These are phyloP conservation scores for Funneliformis geosporum DNA, from an alignment of 192 early-diverging fungal genomes.

Conservation along the genomic window DNA sequence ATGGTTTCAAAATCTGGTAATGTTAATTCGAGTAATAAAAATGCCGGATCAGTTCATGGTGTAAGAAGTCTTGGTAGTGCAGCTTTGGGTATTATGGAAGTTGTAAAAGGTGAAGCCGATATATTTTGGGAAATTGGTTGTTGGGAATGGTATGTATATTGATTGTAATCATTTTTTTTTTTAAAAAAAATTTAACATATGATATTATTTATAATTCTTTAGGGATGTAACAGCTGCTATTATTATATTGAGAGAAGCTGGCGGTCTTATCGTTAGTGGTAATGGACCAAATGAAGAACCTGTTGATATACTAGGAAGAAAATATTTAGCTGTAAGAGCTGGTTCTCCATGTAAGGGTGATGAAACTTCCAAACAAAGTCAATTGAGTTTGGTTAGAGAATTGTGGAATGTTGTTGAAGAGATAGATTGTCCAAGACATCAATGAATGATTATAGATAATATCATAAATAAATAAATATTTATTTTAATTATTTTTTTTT, in stretches of 20 bases:
- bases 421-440: constrained; percentile 49
- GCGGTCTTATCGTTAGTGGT: constrained; percentile 74
- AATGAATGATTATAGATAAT: no score
- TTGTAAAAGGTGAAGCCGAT: constrained; percentile 83
- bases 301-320: constrained; percentile 52
- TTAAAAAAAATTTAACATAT: not conserved
- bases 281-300: constrained; percentile 38
- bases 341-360: constrained; percentile 34
- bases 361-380: constrained; percentile 45
- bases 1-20: constrained; percentile 59
- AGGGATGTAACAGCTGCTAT: constrained; percentile 94
- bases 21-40: constrained; percentile 31
- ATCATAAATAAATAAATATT: no score
- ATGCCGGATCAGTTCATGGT: constrained; percentile 63
- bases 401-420: constrained; percentile 62
- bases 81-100: constrained; percentile 73
- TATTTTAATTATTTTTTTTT: no score
- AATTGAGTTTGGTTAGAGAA: constrained; percentile 56
- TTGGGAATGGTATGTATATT: constrained; percentile 55
- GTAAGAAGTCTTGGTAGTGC: constrained; percentile 79
- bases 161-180: not conserved
- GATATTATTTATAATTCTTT: not conserved
- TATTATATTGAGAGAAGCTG: constrained; percentile 81
- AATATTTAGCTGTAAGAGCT: constrained; percentile 54
- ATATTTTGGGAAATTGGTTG: constrained; percentile 91